Conservation (phyloP, 2,329 filamentous ascomycete genomes). For the Ophiognomonia clavigignenti-juglandacearum region DNA sequence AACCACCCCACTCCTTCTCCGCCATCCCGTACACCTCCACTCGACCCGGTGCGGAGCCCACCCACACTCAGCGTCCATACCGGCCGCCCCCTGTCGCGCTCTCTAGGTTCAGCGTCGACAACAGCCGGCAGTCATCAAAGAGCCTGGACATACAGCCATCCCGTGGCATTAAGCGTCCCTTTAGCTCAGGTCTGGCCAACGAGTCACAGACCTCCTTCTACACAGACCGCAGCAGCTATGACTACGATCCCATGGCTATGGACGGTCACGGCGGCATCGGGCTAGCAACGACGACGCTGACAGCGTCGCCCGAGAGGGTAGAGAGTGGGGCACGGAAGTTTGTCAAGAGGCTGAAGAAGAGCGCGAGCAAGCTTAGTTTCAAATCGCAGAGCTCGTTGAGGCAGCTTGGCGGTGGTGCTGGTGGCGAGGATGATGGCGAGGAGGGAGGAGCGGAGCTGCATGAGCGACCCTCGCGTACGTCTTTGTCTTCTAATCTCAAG, state of each 20-base stretch:
- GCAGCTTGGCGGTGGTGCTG: neutral
- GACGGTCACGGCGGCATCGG: conserved; percentile 26
- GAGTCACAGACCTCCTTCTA: conserved; percentile 8
- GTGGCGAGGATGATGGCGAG: conserved; percentile 11
- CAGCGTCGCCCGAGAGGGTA: conserved; percentile 5
- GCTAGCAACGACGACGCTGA: conserved; percentile 23
- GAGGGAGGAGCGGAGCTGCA: neutral
- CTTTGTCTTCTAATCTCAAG: conserved; percentile 8
- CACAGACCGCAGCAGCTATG: conserved; percentile 38
- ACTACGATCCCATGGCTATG: conserved; percentile 21
- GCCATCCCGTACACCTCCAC: conserved; percentile 7
- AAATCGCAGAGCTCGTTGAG: neutral
- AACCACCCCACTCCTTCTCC: conserved; percentile 7
- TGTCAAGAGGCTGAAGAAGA: conserved; percentile 51
- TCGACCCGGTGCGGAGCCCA: neutral
- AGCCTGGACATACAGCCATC: conserved; percentile 4
- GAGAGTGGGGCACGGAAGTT: conserved; percentile 29
- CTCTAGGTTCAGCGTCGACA: conserved; percentile 11
- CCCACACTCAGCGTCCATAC: neutral
- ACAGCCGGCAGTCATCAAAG: neutral
- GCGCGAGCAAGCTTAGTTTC: conserved; percentile 34
- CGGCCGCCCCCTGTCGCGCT: conserved; percentile 9
- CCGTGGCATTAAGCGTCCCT: conserved; percentile 31
- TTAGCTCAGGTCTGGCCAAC: conserved; percentile 2
- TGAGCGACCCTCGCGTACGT: conserved; percentile 5